Percentiles rank a stretch among this genome's conserved stretches.
Conservation (phyloP, 108 stramenopile species). For the Nitzschia palea region DNA sequence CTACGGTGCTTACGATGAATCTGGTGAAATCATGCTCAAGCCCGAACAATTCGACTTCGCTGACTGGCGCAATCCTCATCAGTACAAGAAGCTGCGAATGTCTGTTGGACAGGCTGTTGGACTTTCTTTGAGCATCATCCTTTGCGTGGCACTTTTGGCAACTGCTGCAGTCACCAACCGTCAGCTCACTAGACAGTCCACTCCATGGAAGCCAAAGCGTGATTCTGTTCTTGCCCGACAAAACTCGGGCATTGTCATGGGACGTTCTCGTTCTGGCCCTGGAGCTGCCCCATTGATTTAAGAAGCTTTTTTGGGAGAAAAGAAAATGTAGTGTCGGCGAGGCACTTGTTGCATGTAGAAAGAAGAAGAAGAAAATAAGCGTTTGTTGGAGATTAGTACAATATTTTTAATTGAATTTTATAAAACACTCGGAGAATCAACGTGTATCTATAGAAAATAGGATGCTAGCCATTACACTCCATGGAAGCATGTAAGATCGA, state of each 20-base stretch:
- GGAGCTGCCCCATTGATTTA: conserved; percentile 34
- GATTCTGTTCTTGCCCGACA: conserved; percentile 21
- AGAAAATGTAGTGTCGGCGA: no score
- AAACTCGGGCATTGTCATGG: conserved; percentile 47
- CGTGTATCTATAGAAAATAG: no score
- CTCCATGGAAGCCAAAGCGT: conserved; percentile 30
- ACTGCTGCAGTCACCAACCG: conserved; percentile 19
- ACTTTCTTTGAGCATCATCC: conserved; percentile 23
- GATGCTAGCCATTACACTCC: no score
- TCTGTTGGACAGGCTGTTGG: conserved; percentile 22
- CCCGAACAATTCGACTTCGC: conserved; percentile 19
- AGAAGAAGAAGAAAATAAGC: no score
- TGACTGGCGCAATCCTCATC: conserved; percentile 31
- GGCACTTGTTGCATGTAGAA: no score
- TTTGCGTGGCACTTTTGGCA: conserved; percentile 22
- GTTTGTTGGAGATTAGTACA: no score
- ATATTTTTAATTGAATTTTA: no score
- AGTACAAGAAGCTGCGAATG: conserved; percentile 37
- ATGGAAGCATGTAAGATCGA: no score
- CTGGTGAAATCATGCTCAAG: conserved; percentile 37
- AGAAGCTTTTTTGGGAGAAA: no score
- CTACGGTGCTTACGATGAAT: conserved; percentile 43
- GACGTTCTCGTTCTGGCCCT: conserved; percentile 35
- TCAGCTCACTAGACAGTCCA: conserved; percentile 12
- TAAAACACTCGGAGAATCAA: no score